phyloP scores from a whole-genome alignment of 257 asterid genomes.

The Nemophila menziesii region DNA sequence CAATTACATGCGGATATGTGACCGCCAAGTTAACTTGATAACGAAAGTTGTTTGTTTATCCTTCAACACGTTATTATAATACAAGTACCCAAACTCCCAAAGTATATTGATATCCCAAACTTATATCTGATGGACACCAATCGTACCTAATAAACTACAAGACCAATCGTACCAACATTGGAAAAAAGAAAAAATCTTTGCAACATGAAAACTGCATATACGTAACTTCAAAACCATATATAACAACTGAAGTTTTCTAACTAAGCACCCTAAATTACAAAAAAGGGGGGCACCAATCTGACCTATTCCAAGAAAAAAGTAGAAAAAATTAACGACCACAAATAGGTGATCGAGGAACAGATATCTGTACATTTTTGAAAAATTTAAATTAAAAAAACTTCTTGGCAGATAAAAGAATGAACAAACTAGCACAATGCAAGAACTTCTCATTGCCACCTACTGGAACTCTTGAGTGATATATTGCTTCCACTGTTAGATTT shows the following conservation, averaged over 20 bases:
- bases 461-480: constrained; percentile 18
- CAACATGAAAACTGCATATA: too few species aligned
- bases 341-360: background rate
- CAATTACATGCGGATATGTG: too few species aligned
- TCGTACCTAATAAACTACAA: too few species aligned
- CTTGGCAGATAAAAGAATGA: constrained; percentile 1
- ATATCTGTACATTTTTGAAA: background rate
- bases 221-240: background rate
- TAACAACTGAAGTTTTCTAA: background rate
- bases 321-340: background rate
- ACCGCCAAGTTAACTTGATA: too few species aligned
- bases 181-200: too few species aligned
- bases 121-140: too few species aligned
- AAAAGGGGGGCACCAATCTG: background rate
- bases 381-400: background rate
- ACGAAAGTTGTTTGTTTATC: too few species aligned
- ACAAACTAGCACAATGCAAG: background rate
- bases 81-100: too few species aligned
- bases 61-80: too few species aligned
- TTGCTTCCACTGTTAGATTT: constrained; percentile 27
- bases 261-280: background rate
- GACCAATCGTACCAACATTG: too few species aligned
- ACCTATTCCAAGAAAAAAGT: background rate
- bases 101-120: too few species aligned
- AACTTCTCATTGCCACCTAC: constrained; percentile 25